Percentiles rank a stretch among this genome's conserved stretches.
Conservation (phyloP, 495 filamentous ascomycete species). For the Aspergillus egyptiacus region DNA sequence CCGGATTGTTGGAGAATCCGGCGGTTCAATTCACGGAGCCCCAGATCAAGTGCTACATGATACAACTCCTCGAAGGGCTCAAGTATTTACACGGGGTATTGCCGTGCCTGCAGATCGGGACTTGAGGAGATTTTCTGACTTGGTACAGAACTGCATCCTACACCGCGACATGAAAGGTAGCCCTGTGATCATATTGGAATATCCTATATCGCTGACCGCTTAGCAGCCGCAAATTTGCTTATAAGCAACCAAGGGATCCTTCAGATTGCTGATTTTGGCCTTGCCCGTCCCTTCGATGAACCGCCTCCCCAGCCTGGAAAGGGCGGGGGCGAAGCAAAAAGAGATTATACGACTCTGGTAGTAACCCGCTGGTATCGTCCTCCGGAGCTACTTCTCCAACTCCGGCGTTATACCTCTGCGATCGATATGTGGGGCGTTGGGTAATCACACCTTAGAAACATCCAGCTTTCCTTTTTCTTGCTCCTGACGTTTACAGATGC, state of each 20-base stretch:
- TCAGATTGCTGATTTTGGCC: constrained; percentile 95
- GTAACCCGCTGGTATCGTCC: constrained; percentile 97
- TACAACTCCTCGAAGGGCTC: constrained; percentile 85
- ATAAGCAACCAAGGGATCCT: constrained; percentile 93
- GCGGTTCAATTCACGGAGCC: constrained; percentile 75
- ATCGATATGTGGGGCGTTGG: constrained; percentile 99
- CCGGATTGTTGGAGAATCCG: constrained; percentile 91
- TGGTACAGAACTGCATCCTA: constrained; percentile 63
- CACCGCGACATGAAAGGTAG: constrained; percentile 92
- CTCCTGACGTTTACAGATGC: constrained; percentile 51
- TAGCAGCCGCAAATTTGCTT: constrained; percentile 83
- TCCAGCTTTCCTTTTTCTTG: background rate
- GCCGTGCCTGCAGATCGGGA: background rate
- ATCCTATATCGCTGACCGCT: constrained; percentile 20
- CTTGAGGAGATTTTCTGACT: constrained; percentile 10
- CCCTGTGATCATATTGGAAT: constrained; percentile 1
- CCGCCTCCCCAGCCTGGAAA: constrained; percentile 67
- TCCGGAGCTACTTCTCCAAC: constrained; percentile 82
- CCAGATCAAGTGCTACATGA: constrained; percentile 97
- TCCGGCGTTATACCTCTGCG: constrained; percentile 85
- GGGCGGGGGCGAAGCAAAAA: constrained; percentile 75
- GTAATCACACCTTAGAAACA: constrained; percentile 43
- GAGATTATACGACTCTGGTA: constrained; percentile 91
- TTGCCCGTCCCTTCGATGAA: constrained; percentile 91
- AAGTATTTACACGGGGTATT: constrained; percentile 77